Evolutionary conservation across 2,329 filamentous ascomycete genomes (phyloP).

Genomic region (Trichoderma breve): DNA sequence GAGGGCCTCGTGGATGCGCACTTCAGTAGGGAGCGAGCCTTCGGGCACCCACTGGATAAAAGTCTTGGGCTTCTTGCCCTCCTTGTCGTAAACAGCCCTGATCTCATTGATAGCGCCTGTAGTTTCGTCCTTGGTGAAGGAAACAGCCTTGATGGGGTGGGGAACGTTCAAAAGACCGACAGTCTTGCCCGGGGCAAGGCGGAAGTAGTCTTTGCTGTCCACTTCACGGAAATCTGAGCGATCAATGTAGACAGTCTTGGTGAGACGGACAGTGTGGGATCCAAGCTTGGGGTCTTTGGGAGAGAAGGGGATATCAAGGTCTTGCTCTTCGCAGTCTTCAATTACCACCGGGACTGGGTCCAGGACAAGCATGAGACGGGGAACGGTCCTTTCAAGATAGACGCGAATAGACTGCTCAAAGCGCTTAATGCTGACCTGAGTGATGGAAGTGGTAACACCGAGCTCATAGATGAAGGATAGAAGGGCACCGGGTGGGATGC

Average conservation of each 20-base stretch:
- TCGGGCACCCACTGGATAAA: conserved; percentile 82
- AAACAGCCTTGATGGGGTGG: conserved; percentile 66
- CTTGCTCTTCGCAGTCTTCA: conserved; percentile 60
- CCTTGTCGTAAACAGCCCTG: conserved; percentile 61
- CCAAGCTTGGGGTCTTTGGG: conserved; percentile 73
- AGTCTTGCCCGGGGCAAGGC: conserved; percentile 71
- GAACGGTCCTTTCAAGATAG: conserved; percentile 85
- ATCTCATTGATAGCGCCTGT: conserved; percentile 66
- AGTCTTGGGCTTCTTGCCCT: conserved; percentile 68
- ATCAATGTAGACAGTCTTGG: conserved; percentile 52
- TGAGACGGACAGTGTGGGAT: conserved; percentile 61
- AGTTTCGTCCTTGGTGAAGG: conserved; percentile 64
- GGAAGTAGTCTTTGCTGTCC: conserved; percentile 74
- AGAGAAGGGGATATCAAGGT: conserved; percentile 75
- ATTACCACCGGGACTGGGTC: conserved; percentile 83
- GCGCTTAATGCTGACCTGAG: conserved; percentile 75
- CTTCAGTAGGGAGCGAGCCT: conserved; percentile 64
- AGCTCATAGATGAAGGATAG: conserved; percentile 88
- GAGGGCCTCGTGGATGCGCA: conserved; percentile 71
- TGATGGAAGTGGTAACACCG: conserved; percentile 79
- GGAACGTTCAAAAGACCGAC: conserved; percentile 73
- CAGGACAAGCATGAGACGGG: conserved; percentile 83
- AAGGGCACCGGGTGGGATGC: conserved; percentile 83
- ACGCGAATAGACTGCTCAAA: conserved; percentile 83
- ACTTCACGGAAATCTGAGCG: conserved; percentile 72